Evolutionary conservation across 352 stramenopile species (phyloP).

Genomic region (Sclerospora graminicola): DNA sequence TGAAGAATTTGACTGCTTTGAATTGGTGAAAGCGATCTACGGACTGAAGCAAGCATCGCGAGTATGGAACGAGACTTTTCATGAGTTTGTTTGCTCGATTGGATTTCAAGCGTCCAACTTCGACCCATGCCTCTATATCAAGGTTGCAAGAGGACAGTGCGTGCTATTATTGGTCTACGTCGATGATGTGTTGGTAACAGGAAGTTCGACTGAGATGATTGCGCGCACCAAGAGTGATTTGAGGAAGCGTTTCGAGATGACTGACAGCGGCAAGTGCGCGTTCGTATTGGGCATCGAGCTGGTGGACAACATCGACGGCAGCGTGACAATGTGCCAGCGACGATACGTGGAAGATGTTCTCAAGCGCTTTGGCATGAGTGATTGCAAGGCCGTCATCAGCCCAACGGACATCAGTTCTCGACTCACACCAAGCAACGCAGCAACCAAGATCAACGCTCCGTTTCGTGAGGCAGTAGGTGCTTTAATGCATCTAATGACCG

Average conservation of each 20-base stretch:
- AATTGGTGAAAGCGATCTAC: slow-evolving; percentile 3
- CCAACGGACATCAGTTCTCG: slow-evolving; percentile 1
- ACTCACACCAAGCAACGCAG: not conserved
- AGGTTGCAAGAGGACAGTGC: slow-evolving; percentile 1
- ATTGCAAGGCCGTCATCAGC: slow-evolving; percentile 5
- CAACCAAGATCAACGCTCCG: slow-evolving; percentile 6
- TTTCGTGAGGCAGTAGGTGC: slow-evolving; percentile 11
- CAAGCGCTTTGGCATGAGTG: slow-evolving; percentile 14
- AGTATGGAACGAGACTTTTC: slow-evolving; percentile 4
- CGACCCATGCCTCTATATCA: slow-evolving; percentile 8
- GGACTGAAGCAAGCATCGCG: slow-evolving; percentile 2
- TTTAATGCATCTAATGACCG: slow-evolving; percentile 13
- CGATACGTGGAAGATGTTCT: slow-evolving; percentile 13
- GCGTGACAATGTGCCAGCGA: slow-evolving; percentile 6
- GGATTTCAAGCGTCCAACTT: no score
- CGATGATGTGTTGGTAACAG: slow-evolving; percentile 7
- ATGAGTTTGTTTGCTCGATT: not conserved
- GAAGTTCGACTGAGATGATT: slow-evolving; percentile 5
- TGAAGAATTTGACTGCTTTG: not conserved
- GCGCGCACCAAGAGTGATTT: slow-evolving; percentile 5
- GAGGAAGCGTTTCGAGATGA: slow-evolving; percentile 4
- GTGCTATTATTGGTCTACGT: slow-evolving; percentile 8
- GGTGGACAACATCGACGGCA: slow-evolving; percentile 4
- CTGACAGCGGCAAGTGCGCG: no score
- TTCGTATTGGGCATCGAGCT: no score